These are phyloP conservation scores for Syzygium jambos DNA, from an alignment of 345 rosid species.

Conservation along the genomic window DNA sequence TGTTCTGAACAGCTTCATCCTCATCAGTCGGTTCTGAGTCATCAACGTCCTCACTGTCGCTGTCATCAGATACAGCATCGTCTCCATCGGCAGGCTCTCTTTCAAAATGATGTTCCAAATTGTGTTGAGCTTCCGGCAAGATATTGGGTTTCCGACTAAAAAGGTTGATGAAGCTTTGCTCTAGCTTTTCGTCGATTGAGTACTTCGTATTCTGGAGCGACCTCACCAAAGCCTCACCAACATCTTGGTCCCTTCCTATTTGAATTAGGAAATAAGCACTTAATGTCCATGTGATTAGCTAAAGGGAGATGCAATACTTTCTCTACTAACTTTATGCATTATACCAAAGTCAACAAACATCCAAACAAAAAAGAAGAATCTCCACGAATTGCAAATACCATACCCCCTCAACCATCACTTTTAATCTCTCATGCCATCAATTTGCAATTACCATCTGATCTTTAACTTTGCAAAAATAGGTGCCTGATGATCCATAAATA, in stretches of 20 bases:
- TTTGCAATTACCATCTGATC: neutral
- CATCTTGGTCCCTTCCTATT: conserved; percentile 66
- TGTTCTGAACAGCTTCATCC: conserved; percentile 17
- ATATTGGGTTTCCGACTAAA: conserved; percentile 38
- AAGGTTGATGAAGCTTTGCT: conserved; percentile 60
- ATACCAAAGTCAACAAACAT: neutral
- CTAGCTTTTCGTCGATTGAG: conserved; percentile 80
- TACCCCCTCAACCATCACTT: neutral
- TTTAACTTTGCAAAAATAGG: neutral
- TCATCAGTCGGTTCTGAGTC: conserved; percentile 31
- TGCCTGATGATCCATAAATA: neutral
- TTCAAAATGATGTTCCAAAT: conserved; percentile 14
- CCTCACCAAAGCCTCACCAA: conserved; percentile 76
- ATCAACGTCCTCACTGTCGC: conserved; percentile 25
- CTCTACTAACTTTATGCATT: neutral
- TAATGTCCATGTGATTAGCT: neutral
- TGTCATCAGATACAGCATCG: conserved; percentile 26
- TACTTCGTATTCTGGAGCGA: conserved; percentile 77
- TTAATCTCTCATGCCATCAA: neutral
- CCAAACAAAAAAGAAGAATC: neutral
- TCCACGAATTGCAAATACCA: neutral
- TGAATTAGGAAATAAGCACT: conserved; percentile 1
- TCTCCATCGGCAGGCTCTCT: conserved; percentile 23
- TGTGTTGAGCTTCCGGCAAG: conserved; percentile 21
- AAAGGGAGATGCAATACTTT: neutral